phyloP scores from a whole-genome alignment of 345 rosid species.

The Salix arbutifolia region DNA sequence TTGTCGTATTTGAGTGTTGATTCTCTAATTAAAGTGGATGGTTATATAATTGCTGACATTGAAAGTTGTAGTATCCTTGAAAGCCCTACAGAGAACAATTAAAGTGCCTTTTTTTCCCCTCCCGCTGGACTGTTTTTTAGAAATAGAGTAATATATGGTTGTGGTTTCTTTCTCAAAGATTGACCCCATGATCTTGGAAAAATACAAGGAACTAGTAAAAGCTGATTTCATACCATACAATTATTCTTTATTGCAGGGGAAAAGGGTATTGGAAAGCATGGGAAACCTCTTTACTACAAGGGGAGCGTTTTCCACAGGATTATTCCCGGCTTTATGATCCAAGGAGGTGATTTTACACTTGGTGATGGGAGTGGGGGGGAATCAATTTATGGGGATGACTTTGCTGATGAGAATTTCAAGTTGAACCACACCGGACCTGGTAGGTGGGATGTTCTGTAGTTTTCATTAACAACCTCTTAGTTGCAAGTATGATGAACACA shows the following conservation, averaged over 20 bases:
- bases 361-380: constrained; percentile 98
- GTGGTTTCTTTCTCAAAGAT: neutral
- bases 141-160: neutral
- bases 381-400: constrained; percentile 92
- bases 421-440: constrained; percentile 96
- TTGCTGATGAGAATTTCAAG: constrained; percentile 92
- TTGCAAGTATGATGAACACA: neutral
- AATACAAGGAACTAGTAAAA: neutral
- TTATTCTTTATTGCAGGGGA: constrained; percentile 50
- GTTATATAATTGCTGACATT: neutral
- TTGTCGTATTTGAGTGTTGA: neutral
- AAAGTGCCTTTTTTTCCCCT: neutral
- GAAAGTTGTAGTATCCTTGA: neutral
- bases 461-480: neutral
- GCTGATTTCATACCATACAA: neutral
- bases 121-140: neutral
- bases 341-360: constrained; percentile 93
- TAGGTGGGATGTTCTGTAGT: constrained; percentile 16
- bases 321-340: constrained; percentile 94
- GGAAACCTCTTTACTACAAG: constrained; percentile 82
- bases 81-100: neutral
- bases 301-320: constrained; percentile 86
- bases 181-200: neutral
- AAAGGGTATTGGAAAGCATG: constrained; percentile 83
- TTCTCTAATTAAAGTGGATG: neutral